phyloP scores from a whole-genome alignment of 2,329 filamentous ascomycete genomes.

The Aschersonia sp. region DNA sequence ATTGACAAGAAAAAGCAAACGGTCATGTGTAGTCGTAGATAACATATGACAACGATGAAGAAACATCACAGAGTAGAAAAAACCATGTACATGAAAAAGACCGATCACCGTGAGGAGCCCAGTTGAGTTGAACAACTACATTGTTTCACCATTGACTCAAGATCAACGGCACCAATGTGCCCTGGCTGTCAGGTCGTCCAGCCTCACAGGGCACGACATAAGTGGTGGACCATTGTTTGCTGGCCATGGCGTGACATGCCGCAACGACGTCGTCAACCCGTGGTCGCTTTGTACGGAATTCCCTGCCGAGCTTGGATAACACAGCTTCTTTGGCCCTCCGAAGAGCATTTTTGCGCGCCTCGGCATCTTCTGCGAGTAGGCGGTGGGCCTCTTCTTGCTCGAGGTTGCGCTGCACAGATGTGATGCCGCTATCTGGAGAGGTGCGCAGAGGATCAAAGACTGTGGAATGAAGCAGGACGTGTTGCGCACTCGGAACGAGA shows the following conservation, averaged over 20 bases:
- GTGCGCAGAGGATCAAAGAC: slow-evolving; percentile 34
- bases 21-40: no score
- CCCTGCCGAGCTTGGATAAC: slow-evolving; percentile 40
- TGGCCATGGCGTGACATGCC: slow-evolving; percentile 17
- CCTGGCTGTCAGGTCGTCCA: slow-evolving; percentile 37
- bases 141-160: slow-evolving; percentile 30
- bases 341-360: slow-evolving; percentile 38
- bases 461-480: slow-evolving; percentile 40
- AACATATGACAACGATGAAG: no score
- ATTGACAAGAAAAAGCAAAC: no score
- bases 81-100: not conserved
- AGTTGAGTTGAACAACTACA: not conserved
- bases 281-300: slow-evolving; percentile 25
- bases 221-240: not conserved
- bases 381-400: slow-evolving; percentile 41
- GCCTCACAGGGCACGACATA: slow-evolving; percentile 8
- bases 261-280: slow-evolving; percentile 18
- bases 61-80: no score
- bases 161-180: slow-evolving; percentile 43
- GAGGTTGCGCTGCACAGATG: slow-evolving; percentile 42
- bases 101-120: not conserved
- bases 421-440: slow-evolving; percentile 29
- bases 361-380: slow-evolving; percentile 41
- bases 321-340: slow-evolving; percentile 46
- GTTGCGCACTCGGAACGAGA: slow-evolving; percentile 30